Percentiles rank a stretch among this genome's conserved stretches.
Evolutionary conservation across 148 eudicot species (phyloP).

Genomic region (Hydrangea macrophylla): DNA sequence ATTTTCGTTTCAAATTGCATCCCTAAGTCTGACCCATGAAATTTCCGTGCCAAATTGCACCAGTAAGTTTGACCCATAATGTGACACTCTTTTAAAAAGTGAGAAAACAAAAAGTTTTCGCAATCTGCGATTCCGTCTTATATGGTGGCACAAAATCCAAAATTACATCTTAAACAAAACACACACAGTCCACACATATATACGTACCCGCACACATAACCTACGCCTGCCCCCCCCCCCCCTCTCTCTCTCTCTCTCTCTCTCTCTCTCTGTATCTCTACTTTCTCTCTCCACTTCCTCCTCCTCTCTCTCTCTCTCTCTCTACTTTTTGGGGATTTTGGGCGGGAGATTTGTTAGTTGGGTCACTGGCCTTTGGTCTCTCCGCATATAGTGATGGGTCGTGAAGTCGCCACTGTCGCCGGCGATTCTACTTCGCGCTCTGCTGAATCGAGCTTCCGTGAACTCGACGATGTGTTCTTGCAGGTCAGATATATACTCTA

Average conservation of each 20-base stretch:
- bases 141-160: neutral
- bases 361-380: no score
- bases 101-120: neutral
- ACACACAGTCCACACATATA: neutral
- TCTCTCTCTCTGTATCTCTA: neutral
- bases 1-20: no score
- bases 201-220: neutral
- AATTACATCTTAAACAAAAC: neutral
- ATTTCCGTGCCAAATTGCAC: no score
- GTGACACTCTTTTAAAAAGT: no score
- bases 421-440: constrained; percentile 36
- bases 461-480: constrained; percentile 67
- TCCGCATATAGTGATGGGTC: constrained; percentile 13
- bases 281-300: neutral
- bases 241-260: neutral
- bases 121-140: neutral
- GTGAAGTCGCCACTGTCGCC: constrained; percentile 12
- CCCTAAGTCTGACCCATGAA: no score
- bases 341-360: neutral
- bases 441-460: constrained; percentile 60
- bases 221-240: neutral
- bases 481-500: constrained; percentile 38
- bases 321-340: no score
- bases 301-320: neutral
- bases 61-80: no score